phyloP scores from a whole-genome alignment of 768 basidiomycete genomes.

The Termitomyces sp. region DNA sequence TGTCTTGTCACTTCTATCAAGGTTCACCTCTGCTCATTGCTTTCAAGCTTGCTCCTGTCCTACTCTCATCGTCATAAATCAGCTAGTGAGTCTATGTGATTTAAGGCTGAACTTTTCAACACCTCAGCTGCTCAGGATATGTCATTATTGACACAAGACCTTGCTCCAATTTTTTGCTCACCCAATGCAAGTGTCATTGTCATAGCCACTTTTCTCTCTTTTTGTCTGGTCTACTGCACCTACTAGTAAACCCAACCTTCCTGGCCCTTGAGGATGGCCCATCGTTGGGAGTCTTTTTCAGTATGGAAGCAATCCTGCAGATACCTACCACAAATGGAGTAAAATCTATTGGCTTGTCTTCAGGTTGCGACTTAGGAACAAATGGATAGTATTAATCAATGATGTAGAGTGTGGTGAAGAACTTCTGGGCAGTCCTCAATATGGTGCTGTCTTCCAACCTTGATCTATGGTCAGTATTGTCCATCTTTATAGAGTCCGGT shows the following conservation, averaged over 20 bases:
- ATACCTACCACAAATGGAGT: constrained; percentile 14
- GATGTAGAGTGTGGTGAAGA: constrained; percentile 11
- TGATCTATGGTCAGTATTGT: constrained; percentile 8
- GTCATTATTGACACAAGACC: not conserved
- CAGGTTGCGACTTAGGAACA: constrained; percentile 11
- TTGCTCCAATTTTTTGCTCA: not conserved
- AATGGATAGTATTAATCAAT: constrained; percentile 12
- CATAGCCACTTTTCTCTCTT: not conserved
- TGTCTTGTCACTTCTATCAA: too few relatives aligned
- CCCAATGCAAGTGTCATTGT: not conserved
- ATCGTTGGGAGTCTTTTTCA: constrained; percentile 14
- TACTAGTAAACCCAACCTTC: constrained; percentile 7
- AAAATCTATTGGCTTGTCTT: constrained; percentile 15
- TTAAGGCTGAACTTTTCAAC: not conserved
- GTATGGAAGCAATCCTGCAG: constrained; percentile 11
- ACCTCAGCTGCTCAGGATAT: not conserved
- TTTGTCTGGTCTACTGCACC: constrained; percentile 7
- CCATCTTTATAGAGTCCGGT: not conserved
- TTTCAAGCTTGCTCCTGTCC: not conserved
- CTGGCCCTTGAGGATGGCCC: constrained; percentile 13
- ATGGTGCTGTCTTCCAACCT: constrained; percentile 12
- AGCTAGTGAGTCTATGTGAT: too few relatives aligned
- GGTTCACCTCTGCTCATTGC: not conserved
- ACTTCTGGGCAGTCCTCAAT: constrained; percentile 9
- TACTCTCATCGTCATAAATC: not conserved